Evolutionary conservation across 371 early-diverging fungal species (phyloP), one percentile per base, ranked within the genome.

Genomic region (Haplosporangium sp.): DNA sequence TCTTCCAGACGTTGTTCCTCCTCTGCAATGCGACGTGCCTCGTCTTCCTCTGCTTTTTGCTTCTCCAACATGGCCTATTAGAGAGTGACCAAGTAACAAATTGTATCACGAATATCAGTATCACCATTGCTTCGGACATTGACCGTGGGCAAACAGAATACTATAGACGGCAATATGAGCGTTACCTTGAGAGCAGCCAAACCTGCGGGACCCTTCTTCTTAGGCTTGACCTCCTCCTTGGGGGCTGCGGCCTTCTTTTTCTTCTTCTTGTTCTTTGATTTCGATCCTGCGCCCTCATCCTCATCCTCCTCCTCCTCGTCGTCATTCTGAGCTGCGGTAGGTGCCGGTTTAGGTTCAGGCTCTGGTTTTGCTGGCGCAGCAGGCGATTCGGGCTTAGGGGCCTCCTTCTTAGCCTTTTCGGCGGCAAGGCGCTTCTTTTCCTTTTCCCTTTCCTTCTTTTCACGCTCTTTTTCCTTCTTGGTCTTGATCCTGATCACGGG

Each of bases 121-220:
- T 14, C 12, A 5, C 46, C 46, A 46, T 46, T 46, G 46, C 1
- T 12, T 50, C 20, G 8, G 29, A 4, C 29, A 29, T 2, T 29
- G 29, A 29, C 4, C 29, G 29, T 4, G 29, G 29, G 29, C 4
- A 4, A 29, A 29, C 4, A 29, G 29, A 4, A 29, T 29, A 29
- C 4, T 29, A 29, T 29, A 29, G 4, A 29, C 29, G 29, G 1
- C 29, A 29, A 29, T 29, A 29, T 29, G 55, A 37, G 40, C 8
- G 86, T 83, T 64, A 91, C 91, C 67, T 91, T 93, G 21, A 95
- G 64, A 74, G 86, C 83, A 67, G 85, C 84, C 62, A 90, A 85
- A 53, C 94, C 83, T 5, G 95, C 95, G 6, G 88, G 83, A 10
- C 82, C 85, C 82, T 85, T 86, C 82, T 88, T 86, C 75, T 83